A percentile compares a stretch with the other conserved stretches of the same genome.
These are phyloP conservation scores for Desmodesmus armatus DNA, from an alignment of 139 green algal genomes.

Conservation along the genomic window DNA sequence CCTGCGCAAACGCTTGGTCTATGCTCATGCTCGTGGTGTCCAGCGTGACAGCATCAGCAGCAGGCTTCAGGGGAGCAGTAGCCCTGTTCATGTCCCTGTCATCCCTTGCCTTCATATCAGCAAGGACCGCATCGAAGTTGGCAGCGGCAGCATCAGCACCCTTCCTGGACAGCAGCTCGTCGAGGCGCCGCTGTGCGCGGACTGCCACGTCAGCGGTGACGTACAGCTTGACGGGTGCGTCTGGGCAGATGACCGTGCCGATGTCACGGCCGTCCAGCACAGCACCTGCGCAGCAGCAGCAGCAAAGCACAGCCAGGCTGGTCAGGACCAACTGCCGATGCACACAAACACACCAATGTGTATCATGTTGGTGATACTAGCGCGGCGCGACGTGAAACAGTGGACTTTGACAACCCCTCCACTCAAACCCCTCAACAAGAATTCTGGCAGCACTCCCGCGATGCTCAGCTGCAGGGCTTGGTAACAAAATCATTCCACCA, in stretches of 20 bases:
- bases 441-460: no score
- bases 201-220: constrained; percentile 25
- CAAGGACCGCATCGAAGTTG: neutral
- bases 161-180: constrained; percentile 8
- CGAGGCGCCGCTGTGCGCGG: constrained; percentile 11
- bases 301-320: neutral
- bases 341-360: no score
- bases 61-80: constrained; percentile 17
- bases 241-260: constrained; percentile 38
- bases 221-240: constrained; percentile 38
- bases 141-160: neutral
- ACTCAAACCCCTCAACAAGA: no score
- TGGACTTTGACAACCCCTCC: no score
- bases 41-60: constrained; percentile 29
- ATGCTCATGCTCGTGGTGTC: constrained; percentile 36
- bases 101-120: constrained; percentile 31
- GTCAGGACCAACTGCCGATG: no score
- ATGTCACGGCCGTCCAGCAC: constrained; percentile 40
- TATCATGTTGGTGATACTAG: no score
- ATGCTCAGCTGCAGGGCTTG: no score
- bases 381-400: no score
- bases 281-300: constrained; percentile 18
- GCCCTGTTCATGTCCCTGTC: constrained; percentile 19
- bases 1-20: constrained; percentile 9
- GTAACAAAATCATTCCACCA: no score